Conservation (phyloP, 441 rosid genomes). For the Erodium chrysanthum region DNA sequence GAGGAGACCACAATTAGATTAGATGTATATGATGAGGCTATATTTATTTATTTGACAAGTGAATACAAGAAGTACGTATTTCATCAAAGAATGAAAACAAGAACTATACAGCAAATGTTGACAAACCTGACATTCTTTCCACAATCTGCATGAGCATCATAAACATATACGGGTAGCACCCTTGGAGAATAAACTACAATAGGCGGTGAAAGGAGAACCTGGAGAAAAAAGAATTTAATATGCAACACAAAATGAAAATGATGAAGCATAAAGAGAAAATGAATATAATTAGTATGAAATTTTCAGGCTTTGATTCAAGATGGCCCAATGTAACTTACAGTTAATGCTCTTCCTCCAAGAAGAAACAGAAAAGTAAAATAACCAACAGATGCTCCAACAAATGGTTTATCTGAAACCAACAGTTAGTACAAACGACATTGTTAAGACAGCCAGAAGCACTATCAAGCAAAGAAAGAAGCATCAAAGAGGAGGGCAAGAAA, state of each 20-base stretch:
- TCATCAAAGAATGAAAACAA: constrained; percentile 1
- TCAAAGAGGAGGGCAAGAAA: constrained; percentile 8
- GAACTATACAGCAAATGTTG: constrained; percentile 16
- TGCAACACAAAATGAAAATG: constrained; percentile 15
- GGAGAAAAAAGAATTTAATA: constrained; percentile 15
- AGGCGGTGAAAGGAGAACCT: constrained; percentile 99
- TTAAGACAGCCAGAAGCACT: constrained; percentile 5
- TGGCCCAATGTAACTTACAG: constrained; percentile 46
- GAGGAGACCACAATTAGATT: constrained; percentile 16
- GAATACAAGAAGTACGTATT: constrained; percentile 7
- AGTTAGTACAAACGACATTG: constrained; percentile 7
- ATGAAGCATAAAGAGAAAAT: constrained; percentile 7
- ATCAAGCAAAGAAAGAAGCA: constrained; percentile 5
- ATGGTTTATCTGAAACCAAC: constrained; percentile 62
- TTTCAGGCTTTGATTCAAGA: constrained; percentile 14
- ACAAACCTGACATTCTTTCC: constrained; percentile 98
- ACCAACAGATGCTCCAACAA: constrained; percentile 99
- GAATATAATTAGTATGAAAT: constrained; percentile 16
- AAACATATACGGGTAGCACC: constrained; percentile 95
- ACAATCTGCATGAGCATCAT: constrained; percentile 98
- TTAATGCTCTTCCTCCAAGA: constrained; percentile 95
- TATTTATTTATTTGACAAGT: constrained; percentile 1
- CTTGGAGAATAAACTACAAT: constrained; percentile 99
- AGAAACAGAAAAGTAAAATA: constrained; percentile 91
- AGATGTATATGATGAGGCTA: constrained; percentile 17